Evolutionary conservation across 306 rosid species (phyloP), one percentile per base, ranked within the genome.

Genomic region (Lupinus albus): DNA sequence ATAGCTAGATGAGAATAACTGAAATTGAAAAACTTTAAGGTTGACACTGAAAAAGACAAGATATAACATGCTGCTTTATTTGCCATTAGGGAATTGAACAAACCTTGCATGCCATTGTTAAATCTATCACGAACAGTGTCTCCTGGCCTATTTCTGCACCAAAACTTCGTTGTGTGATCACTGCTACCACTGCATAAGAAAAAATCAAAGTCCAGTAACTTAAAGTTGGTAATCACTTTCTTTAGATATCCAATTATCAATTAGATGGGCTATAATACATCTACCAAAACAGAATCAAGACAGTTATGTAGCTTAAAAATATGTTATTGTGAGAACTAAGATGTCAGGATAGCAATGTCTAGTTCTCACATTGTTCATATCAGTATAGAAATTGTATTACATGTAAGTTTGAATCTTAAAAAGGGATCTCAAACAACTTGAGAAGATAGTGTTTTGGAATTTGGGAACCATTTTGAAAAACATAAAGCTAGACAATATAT

Each of bases 131-230:
- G 96, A 25, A 76, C 85, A 52, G 83, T 82, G 85, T 93, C 99
- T 35, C 99, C 99, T 18, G 99, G 99, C 83, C 99, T 85, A 73
- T 93, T 88, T 85, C 99, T 79, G 78, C 97, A 88, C 97, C 99
- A 93, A 80, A 93, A 93, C 82, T 82, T 93, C 4, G 99, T 93
- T 51, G 96, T 88, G 68, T 93, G 99, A 85, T 93, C 97, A 76
- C 90, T 86, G 97, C 99, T 93, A 63, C 99, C 99, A 82, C 98
- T 93, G 96, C 81, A 86, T 56, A 54, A 78, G 61, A 77, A 51
- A 64, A 68, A 14, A 62, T 6, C 64, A 61, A 53, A 61, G 57
- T 55, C 14, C 60, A 55, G 49, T 48, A 56, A 61, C 51, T 65
- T 39, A 66, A 68, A 55, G 44, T 68, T 14, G 33, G 41, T 67